A percentile compares a stretch with the other conserved stretches of the same genome.
phyloP scores from a whole-genome alignment of 2,329 filamentous ascomycete genomes.

The Tolypocladium amazonense region DNA sequence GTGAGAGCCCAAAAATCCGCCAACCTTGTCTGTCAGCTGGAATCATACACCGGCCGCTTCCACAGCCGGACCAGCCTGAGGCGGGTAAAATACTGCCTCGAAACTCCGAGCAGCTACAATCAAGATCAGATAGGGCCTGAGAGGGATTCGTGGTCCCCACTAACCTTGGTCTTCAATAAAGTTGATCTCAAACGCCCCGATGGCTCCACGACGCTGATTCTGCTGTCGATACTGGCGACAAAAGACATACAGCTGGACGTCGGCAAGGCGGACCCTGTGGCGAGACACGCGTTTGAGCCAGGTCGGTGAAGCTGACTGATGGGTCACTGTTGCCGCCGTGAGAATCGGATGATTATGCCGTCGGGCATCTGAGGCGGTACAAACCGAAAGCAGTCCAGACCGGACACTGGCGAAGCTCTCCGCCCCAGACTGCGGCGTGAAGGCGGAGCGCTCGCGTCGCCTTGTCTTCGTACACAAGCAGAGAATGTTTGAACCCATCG shows the following conservation, averaged over 20 bases:
- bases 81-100: constrained; percentile 26
- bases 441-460: constrained; percentile 39
- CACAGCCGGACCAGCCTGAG: background rate
- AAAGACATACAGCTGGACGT: constrained; percentile 49
- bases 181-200: constrained; percentile 38
- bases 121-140: background rate
- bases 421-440: constrained; percentile 45
- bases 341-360: background rate
- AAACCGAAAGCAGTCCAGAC: constrained; percentile 55
- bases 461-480: constrained; percentile 42
- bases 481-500: constrained; percentile 40
- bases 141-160: background rate
- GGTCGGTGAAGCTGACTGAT: constrained; percentile 33
- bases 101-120: constrained; percentile 25
- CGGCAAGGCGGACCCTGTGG: constrained; percentile 38
- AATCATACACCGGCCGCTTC: background rate
- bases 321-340: constrained; percentile 32
- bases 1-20: background rate
- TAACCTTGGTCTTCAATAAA: constrained; percentile 33
- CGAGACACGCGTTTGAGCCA: constrained; percentile 41
- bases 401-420: constrained; percentile 41
- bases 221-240: constrained; percentile 43
- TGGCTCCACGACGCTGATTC: constrained; percentile 36
- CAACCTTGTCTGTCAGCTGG: background rate
- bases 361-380: constrained; percentile 7